Conservation (phyloP, 192 early-diverging fungal genomes). For the Dissophora globulifera region DNA sequence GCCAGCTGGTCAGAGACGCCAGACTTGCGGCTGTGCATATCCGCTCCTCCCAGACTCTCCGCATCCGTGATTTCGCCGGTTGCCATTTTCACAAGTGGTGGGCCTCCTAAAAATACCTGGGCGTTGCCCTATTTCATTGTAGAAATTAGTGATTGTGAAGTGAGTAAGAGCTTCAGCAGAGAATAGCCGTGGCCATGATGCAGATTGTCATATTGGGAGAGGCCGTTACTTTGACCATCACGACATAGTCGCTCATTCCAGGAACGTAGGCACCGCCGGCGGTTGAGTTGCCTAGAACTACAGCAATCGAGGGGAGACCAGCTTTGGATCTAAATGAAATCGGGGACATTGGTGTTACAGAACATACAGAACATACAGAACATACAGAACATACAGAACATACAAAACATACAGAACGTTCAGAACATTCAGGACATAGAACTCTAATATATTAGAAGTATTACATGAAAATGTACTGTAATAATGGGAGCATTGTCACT, state of each 20-base stretch:
- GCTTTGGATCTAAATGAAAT: constrained; percentile 71
- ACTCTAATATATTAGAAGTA: not conserved
- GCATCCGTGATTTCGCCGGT: constrained; percentile 73
- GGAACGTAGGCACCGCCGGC: constrained; percentile 75
- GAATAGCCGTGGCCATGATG: not conserved
- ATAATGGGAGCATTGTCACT: no score
- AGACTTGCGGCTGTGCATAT: constrained; percentile 72
- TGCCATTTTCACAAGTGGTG: constrained; percentile 74
- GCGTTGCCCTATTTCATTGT: constrained; percentile 57
- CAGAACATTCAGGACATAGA: no score
- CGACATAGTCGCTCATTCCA: constrained; percentile 72
- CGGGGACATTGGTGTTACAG: no score
- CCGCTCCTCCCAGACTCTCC: constrained; percentile 72
- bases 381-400: no score
- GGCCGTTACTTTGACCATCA: constrained; percentile 67
- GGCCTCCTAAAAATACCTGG: constrained; percentile 73
- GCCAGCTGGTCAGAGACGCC: constrained; percentile 72
- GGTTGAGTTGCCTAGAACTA: constrained; percentile 74
- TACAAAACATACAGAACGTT: no score
- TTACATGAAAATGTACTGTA: not conserved
- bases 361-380: no score
- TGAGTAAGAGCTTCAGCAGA: not conserved
- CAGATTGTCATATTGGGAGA: not conserved
- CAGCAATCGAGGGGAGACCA: constrained; percentile 64
- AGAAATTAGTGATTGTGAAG: no score